A percentile compares a stretch with the other conserved stretches of the same genome.
Evolutionary conservation across 345 rosid species (phyloP).

Genomic region (Triadica sebifera): DNA sequence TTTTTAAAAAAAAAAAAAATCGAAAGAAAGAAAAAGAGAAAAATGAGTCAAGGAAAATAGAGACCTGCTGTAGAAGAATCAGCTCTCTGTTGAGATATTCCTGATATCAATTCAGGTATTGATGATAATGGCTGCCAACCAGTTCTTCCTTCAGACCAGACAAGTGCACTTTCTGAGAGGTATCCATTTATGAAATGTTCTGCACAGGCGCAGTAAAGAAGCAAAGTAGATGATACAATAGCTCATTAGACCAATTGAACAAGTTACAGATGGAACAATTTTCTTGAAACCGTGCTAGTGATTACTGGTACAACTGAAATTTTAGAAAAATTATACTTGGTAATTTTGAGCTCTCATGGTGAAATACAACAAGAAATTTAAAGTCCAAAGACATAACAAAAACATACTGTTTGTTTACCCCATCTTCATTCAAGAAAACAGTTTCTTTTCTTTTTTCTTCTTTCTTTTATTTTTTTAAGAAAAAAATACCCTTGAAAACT

Average conservation of each 20-base stretch:
- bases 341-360: constrained; percentile 23
- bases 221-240: constrained; percentile 44
- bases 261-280: constrained; percentile 39
- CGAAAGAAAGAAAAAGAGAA: neutral
- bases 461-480: neutral
- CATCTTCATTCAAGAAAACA: constrained; percentile 8
- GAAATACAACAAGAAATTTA: neutral
- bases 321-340: constrained; percentile 18
- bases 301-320: constrained; percentile 28
- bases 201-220: constrained; percentile 57
- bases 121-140: constrained; percentile 82
- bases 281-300: constrained; percentile 41
- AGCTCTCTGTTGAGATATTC: constrained; percentile 38
- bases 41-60: neutral
- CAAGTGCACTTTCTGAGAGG: constrained; percentile 62
- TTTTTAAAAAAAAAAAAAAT: no score
- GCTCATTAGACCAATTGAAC: constrained; percentile 46
- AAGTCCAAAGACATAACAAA: neutral
- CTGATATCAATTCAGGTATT: constrained; percentile 56
- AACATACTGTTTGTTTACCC: neutral
- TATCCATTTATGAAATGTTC: constrained; percentile 83
- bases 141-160: constrained; percentile 83
- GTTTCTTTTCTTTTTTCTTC: no score
- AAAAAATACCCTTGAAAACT: constrained; percentile 4
- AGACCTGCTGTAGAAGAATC: constrained; percentile 42